Conservation (phyloP, 2,329 filamentous ascomycete species). For the Rutstroemia sp. region DNA sequence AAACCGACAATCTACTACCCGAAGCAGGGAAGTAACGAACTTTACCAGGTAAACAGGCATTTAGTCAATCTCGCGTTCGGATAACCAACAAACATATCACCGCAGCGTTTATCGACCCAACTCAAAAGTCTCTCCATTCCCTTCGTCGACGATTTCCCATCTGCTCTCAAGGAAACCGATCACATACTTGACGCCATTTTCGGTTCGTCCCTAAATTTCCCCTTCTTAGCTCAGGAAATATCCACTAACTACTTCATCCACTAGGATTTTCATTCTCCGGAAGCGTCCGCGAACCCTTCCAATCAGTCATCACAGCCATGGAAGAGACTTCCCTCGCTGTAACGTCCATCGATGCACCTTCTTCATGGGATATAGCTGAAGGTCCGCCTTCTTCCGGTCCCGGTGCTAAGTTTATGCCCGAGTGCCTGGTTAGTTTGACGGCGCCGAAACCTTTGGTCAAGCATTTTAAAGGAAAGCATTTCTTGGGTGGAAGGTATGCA, state of each 20-base stretch:
- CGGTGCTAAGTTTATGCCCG: constrained; percentile 74
- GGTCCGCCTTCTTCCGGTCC: constrained; percentile 73
- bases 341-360: constrained; percentile 85
- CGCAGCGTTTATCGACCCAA: constrained; percentile 73
- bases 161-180: constrained; percentile 60
- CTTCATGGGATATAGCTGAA: constrained; percentile 85
- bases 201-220: constrained; percentile 39
- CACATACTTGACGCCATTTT: constrained; percentile 92
- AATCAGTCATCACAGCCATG: constrained; percentile 69
- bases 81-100: not conserved
- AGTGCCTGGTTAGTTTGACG: constrained; percentile 77
- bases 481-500: constrained; percentile 72
- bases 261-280: constrained; percentile 86
- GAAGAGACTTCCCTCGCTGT: constrained; percentile 68
- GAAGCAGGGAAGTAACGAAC: constrained; percentile 81
- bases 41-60: constrained; percentile 61
- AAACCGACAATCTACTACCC: constrained; percentile 85
- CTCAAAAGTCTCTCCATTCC: constrained; percentile 75
- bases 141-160: constrained; percentile 73
- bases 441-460: constrained; percentile 87
- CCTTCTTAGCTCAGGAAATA: not conserved
- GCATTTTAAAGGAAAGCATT: constrained; percentile 81
- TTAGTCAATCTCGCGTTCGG: not conserved
- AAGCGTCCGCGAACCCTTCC: constrained; percentile 88
- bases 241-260: not conserved